A percentile compares a stretch with the other conserved stretches of the same genome.
phyloP scores from a whole-genome alignment of 2,329 filamentous ascomycete genomes.

The Aspergillus sp. region DNA sequence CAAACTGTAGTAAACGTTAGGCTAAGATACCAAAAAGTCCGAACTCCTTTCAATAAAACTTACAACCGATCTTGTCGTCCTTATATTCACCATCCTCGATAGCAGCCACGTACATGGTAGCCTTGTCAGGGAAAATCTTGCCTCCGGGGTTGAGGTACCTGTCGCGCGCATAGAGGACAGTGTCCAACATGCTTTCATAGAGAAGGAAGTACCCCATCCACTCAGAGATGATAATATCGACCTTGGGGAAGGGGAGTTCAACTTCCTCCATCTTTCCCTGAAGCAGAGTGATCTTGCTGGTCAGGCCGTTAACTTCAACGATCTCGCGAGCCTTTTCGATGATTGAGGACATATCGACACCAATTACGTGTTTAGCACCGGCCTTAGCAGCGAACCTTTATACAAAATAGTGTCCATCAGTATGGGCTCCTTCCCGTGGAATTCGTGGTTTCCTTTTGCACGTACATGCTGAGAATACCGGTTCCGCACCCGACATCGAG shows the following conservation, averaged over 20 bases:
- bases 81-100: slow-evolving; percentile 99
- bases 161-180: slow-evolving; percentile 92
- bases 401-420: slow-evolving; percentile 10
- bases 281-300: slow-evolving; percentile 91
- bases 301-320: slow-evolving; percentile 82
- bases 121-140: slow-evolving; percentile 97
- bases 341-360: slow-evolving; percentile 99
- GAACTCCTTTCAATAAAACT: slow-evolving; percentile 35
- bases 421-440: slow-evolving; percentile 3
- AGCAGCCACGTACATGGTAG: slow-evolving; percentile 90
- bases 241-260: slow-evolving; percentile 81
- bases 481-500: slow-evolving; percentile 97
- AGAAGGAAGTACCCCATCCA: slow-evolving; percentile 99
- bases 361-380: slow-evolving; percentile 96
- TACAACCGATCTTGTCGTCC: slow-evolving; percentile 99
- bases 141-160: slow-evolving; percentile 79
- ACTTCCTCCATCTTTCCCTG: slow-evolving; percentile 99
- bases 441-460: slow-evolving; percentile 1
- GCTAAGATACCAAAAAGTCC: background rate
- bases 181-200: slow-evolving; percentile 99
- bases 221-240: slow-evolving; percentile 99
- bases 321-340: slow-evolving; percentile 98
- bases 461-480: slow-evolving; percentile 93
- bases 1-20: slow-evolving; percentile 62
- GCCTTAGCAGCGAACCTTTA: slow-evolving; percentile 90